Conservation (phyloP, 2,329 filamentous ascomycete genomes). For the Aspergillus latus region DNA sequence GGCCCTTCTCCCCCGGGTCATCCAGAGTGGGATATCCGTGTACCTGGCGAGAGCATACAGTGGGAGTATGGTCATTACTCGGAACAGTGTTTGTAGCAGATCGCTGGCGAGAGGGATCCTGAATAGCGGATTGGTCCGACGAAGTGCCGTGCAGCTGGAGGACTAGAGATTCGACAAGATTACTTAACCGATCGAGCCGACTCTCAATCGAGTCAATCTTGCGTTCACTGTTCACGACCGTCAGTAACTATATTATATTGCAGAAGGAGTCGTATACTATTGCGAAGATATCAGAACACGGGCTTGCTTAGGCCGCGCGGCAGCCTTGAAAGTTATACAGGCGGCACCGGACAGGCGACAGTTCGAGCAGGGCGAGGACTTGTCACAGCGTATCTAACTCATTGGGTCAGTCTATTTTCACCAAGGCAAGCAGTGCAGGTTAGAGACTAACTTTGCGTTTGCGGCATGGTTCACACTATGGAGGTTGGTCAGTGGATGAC, state of each 20-base stretch:
- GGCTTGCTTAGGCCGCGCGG: not conserved
- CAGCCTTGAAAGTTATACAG: not conserved
- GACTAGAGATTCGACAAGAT: not conserved
- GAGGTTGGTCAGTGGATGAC: not conserved
- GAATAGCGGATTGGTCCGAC: not conserved
- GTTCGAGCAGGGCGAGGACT: not conserved
- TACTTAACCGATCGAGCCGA: not conserved
- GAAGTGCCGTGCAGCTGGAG: not conserved
- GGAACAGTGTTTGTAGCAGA: not conserved
- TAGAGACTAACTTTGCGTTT: not conserved
- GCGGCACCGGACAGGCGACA: not conserved
- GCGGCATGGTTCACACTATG: not conserved
- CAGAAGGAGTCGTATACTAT: not conserved
- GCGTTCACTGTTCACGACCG: not conserved
- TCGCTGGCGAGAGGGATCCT: not conserved
- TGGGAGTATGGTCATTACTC: not conserved
- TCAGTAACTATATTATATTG: not conserved
- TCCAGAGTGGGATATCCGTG: too few relatives aligned
- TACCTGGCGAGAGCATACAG: too few relatives aligned
- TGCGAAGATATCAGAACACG: not conserved
- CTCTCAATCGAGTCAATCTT: not conserved
- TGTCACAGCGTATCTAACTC: not conserved
- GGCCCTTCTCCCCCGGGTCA: not conserved
- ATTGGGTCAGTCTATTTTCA: not conserved
- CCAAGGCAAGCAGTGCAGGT: not conserved